These are phyloP conservation scores for Casuarina cunninghamiana DNA, from an alignment of 306 rosid species.

Conservation along the genomic window DNA sequence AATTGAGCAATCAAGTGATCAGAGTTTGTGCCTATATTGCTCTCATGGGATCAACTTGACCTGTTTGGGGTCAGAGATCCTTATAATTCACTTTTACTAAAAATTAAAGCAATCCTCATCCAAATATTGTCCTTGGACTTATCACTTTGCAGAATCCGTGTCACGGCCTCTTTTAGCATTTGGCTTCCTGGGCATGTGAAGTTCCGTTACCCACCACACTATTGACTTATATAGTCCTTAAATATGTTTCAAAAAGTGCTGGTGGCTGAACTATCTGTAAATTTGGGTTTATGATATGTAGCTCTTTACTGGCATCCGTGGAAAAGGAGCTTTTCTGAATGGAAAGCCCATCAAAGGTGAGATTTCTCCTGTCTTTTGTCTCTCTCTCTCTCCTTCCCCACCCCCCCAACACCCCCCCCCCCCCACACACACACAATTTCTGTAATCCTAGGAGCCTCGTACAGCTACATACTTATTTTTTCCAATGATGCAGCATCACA, in stretches of 20 bases:
- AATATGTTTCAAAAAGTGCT: conserved; percentile 19
- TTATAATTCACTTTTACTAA: background rate
- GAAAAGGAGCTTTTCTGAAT: conserved; percentile 87
- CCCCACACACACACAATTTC: too few species aligned
- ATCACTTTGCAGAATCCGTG: background rate
- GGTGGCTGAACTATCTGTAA: conserved; percentile 26
- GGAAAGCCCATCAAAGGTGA: conserved; percentile 80
- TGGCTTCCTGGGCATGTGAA: background rate
- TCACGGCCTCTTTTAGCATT: background rate
- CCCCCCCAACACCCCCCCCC: too few species aligned
- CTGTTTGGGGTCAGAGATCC: conserved; percentile 9
- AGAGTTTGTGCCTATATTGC: conserved; percentile 2
- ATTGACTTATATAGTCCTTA: conserved; percentile 12
- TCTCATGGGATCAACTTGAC: conserved; percentile 7
- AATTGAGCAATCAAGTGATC: background rate
- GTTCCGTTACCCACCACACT: background rate
- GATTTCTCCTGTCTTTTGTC: conserved; percentile 20
- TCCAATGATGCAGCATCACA: conserved; percentile 70
- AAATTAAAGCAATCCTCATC: too few species aligned
- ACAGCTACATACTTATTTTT: conserved; percentile 24
- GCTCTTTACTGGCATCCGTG: conserved; percentile 84
- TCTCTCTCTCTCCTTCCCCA: background rate
- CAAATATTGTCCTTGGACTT: background rate
- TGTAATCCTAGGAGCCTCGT: background rate
- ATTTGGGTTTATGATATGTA: conserved; percentile 32